These are phyloP conservation scores for Petasospora fabianii DNA, from an alignment of 1,139 yeast genomes.

Conservation along the genomic window DNA sequence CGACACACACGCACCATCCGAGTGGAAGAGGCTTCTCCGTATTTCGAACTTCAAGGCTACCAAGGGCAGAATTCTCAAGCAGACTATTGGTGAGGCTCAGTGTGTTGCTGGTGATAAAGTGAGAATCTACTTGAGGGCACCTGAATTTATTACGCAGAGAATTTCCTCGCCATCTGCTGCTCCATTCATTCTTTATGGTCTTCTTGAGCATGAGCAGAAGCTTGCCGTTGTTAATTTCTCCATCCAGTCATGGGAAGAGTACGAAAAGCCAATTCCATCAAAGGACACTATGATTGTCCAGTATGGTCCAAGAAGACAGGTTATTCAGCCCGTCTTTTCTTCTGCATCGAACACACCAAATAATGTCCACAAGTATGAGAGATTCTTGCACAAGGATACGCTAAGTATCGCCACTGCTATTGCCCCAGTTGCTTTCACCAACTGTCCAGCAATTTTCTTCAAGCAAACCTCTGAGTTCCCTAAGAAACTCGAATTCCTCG, in stretches of 20 bases:
- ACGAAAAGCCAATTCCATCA: conserved; percentile 77
- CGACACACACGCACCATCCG: conserved; percentile 71
- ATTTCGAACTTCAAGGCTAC: conserved; percentile 78
- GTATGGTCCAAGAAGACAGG: conserved; percentile 88
- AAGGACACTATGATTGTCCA: conserved; percentile 79
- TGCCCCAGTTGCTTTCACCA: conserved; percentile 84
- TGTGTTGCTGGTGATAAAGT: conserved; percentile 66
- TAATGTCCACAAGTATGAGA: conserved; percentile 83
- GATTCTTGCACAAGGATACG: conserved; percentile 78
- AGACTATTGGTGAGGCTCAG: conserved; percentile 52
- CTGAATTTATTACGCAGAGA: conserved; percentile 44
- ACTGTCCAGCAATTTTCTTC: conserved; percentile 76
- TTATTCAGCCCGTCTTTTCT: conserved; percentile 81
- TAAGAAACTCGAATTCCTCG: conserved; percentile 63
- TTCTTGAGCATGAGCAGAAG: conserved; percentile 84
- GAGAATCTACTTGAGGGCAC: conserved; percentile 59
- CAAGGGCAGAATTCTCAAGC: conserved; percentile 64
- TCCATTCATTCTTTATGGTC: conserved; percentile 66
- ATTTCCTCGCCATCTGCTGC: conserved; percentile 35
- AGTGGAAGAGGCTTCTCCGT: conserved; percentile 73
- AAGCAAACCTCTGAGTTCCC: conserved; percentile 38
- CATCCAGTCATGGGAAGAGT: conserved; percentile 85
- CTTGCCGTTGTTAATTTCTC: conserved; percentile 79
- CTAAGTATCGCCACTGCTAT: conserved; percentile 79
- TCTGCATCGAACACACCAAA: conserved; percentile 74